phyloP scores from a whole-genome alignment of 768 basidiomycete species.

The Daedaleopsis nitida region DNA sequence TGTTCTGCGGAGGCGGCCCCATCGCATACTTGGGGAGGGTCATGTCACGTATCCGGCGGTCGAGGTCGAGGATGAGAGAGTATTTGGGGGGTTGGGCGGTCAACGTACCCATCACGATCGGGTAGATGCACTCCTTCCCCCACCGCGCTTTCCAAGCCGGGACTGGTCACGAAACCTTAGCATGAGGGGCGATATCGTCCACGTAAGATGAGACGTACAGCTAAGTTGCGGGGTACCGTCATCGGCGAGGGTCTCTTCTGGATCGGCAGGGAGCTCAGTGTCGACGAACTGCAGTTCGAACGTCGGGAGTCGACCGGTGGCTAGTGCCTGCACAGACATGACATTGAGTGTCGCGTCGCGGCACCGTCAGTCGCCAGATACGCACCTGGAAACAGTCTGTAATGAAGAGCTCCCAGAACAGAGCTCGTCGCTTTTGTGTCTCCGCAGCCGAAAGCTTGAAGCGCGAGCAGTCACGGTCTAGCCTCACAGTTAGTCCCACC shows the following conservation, averaged over 20 bases:
- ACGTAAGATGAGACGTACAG: slow-evolving; percentile 40
- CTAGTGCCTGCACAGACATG: slow-evolving; percentile 42
- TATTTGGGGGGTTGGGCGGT: slow-evolving; percentile 63
- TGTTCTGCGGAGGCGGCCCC: slow-evolving; percentile 48
- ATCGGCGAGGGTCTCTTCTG: slow-evolving; percentile 53
- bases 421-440: slow-evolving; percentile 61
- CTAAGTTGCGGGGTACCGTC: slow-evolving; percentile 51
- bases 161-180: slow-evolving; percentile 35
- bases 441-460: slow-evolving; percentile 64
- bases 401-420: slow-evolving; percentile 75
- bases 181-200: slow-evolving; percentile 48
- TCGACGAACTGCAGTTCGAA: slow-evolving; percentile 43
- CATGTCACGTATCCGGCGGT: slow-evolving; percentile 66
- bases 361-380: no score
- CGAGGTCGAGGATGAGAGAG: slow-evolving; percentile 64
- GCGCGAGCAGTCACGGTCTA: slow-evolving; percentile 74
- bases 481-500: no score
- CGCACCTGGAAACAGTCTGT: slow-evolving; percentile 46
- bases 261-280: slow-evolving; percentile 56
- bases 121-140: slow-evolving; percentile 52
- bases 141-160: slow-evolving; percentile 61
- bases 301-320: slow-evolving; percentile 42
- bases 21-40: slow-evolving; percentile 65
- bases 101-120: slow-evolving; percentile 57
- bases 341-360: not conserved